Conservation (phyloP, 2,329 filamentous ascomycete species). For the Aspergillus niger region DNA sequence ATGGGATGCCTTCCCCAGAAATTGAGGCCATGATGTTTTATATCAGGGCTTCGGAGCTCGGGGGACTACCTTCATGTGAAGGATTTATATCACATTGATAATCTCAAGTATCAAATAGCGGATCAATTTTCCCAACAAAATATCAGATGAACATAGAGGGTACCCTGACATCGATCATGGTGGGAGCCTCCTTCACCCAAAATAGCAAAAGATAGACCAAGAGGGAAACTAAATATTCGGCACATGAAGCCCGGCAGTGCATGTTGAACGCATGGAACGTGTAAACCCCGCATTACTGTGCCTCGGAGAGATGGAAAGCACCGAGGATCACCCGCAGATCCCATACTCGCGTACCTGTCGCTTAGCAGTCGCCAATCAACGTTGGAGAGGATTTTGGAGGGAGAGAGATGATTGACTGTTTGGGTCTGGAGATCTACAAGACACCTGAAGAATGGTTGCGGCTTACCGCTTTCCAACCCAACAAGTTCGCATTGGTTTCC, state of each 20-base stretch:
- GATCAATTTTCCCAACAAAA: conserved; percentile 17
- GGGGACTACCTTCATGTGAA: conserved; percentile 13
- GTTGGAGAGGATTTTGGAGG: neutral
- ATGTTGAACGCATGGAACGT: conserved; percentile 1
- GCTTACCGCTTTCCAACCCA: neutral
- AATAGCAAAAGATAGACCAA: neutral
- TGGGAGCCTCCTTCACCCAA: conserved; percentile 2
- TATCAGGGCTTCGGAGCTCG: neutral
- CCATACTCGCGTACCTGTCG: neutral
- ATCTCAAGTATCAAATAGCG: conserved; percentile 6
- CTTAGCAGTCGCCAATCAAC: neutral
- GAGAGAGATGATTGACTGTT: neutral
- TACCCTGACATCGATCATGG: neutral
- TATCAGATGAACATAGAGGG: neutral
- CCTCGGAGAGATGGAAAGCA: conserved; percentile 6
- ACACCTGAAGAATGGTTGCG: neutral
- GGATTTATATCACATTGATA: neutral
- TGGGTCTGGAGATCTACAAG: neutral
- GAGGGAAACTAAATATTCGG: neutral
- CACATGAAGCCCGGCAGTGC: conserved; percentile 8
- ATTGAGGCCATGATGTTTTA: neutral
- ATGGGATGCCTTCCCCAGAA: neutral
- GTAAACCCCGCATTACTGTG: conserved; percentile 12
- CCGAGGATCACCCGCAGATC: neutral
- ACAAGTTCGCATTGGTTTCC: neutral